phyloP scores from a whole-genome alignment of 805 yeast species.

The Metschnikowia continentalis region DNA sequence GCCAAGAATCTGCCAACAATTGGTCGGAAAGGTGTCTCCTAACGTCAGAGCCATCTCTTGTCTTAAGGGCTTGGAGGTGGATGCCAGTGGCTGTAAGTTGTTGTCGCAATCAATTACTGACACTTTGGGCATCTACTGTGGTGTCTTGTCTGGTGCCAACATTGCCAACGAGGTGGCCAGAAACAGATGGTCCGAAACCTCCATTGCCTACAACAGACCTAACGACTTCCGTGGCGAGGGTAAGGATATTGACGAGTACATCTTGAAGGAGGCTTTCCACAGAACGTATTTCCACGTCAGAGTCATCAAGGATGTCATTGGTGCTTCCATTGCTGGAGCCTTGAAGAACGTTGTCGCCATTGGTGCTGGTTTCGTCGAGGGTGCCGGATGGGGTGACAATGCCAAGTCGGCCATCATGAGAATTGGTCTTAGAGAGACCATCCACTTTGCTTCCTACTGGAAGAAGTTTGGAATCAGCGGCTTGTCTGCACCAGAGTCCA shows the following conservation, averaged over 20 bases:
- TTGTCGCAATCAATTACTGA: constrained; percentile 42
- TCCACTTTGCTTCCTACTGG: constrained; percentile 34
- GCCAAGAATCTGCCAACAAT: constrained; percentile 34
- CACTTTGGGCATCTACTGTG: constrained; percentile 40
- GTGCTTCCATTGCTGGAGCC: constrained; percentile 46
- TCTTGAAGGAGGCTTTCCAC: constrained; percentile 43
- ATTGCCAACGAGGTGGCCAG: constrained; percentile 45
- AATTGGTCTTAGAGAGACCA: constrained; percentile 41
- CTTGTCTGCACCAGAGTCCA: constrained; percentile 32
- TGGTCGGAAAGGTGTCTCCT: constrained; percentile 37
- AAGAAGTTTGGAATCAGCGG: constrained; percentile 21
- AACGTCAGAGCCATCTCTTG: constrained; percentile 42
- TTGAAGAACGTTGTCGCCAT: constrained; percentile 44
- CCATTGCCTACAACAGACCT: constrained; percentile 41
- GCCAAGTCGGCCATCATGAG: constrained; percentile 48
- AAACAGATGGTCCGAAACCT: constrained; percentile 45
- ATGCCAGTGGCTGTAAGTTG: constrained; percentile 40
- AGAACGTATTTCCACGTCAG: constrained; percentile 45
- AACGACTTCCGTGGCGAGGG: constrained; percentile 39
- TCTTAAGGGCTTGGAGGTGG: constrained; percentile 44
- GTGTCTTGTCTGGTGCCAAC: constrained; percentile 47
- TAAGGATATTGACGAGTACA: constrained; percentile 35
- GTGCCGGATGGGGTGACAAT: constrained; percentile 48
- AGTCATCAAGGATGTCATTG: constrained; percentile 43
- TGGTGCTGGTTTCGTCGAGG: constrained; percentile 46